Percentiles rank a stretch among this genome's conserved stretches.
Conservation (phyloP, 805 yeast species). For the Teunomyces atbi region DNA sequence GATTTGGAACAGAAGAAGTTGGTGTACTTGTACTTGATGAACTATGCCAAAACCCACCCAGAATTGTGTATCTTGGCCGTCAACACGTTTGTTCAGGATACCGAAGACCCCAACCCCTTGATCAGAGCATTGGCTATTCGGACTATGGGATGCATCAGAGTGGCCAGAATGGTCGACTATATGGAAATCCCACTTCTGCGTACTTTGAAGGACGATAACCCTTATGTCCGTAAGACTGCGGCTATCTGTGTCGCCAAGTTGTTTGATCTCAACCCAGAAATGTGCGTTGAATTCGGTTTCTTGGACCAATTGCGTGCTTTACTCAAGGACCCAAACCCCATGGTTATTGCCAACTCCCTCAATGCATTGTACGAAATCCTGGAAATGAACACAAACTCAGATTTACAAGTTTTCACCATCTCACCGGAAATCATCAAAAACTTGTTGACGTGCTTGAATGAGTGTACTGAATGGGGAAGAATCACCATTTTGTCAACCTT, state of each 20-base stretch:
- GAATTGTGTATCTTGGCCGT: conserved; percentile 95
- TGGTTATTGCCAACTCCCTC: conserved; percentile 95
- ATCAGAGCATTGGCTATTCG: conserved; percentile 94
- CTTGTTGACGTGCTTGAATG: conserved; percentile 81
- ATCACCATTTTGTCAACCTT: conserved; percentile 82
- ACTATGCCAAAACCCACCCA: conserved; percentile 95
- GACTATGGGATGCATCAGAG: conserved; percentile 98
- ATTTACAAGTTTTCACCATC: conserved; percentile 34
- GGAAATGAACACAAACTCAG: conserved; percentile 56
- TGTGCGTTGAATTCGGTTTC: conserved; percentile 87
- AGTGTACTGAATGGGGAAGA: conserved; percentile 99
- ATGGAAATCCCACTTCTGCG: conserved; percentile 85
- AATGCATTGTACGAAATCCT: conserved; percentile 82
- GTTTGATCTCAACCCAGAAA: conserved; percentile 76
- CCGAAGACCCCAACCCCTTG: conserved; percentile 95
- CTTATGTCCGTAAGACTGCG: conserved; percentile 96
- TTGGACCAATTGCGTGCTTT: conserved; percentile 63
- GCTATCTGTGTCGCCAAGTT: conserved; percentile 96
- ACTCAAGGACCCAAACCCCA: conserved; percentile 86
- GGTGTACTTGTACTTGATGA: conserved; percentile 92
- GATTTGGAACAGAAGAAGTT: conserved; percentile 95
- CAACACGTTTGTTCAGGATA: conserved; percentile 91
- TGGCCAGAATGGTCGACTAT: conserved; percentile 92
- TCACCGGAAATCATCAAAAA: conserved; percentile 49
- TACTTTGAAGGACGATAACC: conserved; percentile 88